These are phyloP conservation scores for Creolimax fragrantissima DNA, from an alignment of 78 protist species.

Conservation along the genomic window DNA sequence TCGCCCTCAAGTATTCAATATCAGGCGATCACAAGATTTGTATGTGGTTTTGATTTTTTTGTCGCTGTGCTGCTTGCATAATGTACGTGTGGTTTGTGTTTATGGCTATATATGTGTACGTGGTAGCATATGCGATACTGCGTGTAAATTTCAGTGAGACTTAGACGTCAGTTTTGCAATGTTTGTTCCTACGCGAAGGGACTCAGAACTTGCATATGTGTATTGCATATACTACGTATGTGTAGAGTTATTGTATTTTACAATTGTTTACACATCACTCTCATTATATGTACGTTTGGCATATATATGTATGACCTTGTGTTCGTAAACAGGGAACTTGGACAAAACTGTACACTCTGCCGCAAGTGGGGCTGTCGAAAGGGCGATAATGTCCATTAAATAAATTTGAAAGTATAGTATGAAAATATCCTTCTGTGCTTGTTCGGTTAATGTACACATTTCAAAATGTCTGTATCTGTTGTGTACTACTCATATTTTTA, in stretches of 20 bases:
- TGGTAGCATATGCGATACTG: not conserved
- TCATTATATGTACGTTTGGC: not conserved
- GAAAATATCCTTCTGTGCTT: too few relatives aligned
- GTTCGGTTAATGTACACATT: too few relatives aligned
- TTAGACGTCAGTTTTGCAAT: not conserved
- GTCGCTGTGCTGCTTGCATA: not conserved
- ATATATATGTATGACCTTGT: not conserved
- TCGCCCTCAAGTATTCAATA: conserved; percentile 2
- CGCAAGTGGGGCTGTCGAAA: not conserved
- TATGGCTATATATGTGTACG: not conserved
- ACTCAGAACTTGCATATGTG: not conserved
- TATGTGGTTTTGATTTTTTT: not conserved
- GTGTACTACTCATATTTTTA: too few relatives aligned
- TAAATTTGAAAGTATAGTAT: too few relatives aligned
- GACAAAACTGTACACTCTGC: not conserved
- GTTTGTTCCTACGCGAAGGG: not conserved
- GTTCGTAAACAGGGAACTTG: not conserved
- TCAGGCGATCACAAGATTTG: not conserved
- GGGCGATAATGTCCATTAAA: not conserved
- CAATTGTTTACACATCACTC: too few relatives aligned
- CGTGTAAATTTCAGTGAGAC: not conserved
- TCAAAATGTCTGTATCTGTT: too few relatives aligned
- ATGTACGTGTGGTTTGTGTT: too few relatives aligned
- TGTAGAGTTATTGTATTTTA: not conserved
- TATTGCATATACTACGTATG: not conserved